Evolutionary conservation across 192 early-diverging fungal species (phyloP).

Genomic region (Coemansia sp.): DNA sequence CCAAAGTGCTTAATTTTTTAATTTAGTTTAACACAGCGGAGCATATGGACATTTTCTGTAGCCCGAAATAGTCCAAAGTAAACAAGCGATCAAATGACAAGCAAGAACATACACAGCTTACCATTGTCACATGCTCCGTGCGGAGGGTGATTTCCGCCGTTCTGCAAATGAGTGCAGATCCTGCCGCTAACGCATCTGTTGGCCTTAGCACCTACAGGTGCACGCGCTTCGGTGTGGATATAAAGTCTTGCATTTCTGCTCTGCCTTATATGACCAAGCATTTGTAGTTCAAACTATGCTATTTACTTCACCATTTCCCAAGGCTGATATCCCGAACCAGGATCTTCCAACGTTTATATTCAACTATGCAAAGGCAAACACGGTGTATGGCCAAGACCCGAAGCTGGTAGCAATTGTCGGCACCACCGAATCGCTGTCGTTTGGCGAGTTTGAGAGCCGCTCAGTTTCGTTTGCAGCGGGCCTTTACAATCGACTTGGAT

Average conservation of each 20-base stretch:
- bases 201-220: too few relatives aligned
- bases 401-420: constrained; percentile 25
- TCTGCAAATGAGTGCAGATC: too few relatives aligned
- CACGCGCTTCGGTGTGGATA: too few relatives aligned
- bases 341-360: constrained; percentile 52
- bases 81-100: too few relatives aligned
- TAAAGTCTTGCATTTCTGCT: too few relatives aligned
- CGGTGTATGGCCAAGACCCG: constrained; percentile 40
- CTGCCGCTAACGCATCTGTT: too few relatives aligned
- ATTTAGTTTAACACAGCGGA: background rate
- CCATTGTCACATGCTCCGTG: too few relatives aligned
- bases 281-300: constrained; percentile 23
- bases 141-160: too few relatives aligned
- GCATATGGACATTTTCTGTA: background rate
- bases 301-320: constrained; percentile 27
- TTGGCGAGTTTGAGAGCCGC: constrained; percentile 26
- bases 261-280: too few relatives aligned
- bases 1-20: background rate
- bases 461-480: constrained; percentile 40
- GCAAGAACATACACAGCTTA: too few relatives aligned
- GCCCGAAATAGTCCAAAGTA: too few relatives aligned
- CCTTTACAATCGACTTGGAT: constrained; percentile 49
- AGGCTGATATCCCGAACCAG: constrained; percentile 22
- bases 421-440: constrained; percentile 17
- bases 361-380: constrained; percentile 17